Base-by-base conservation (phyloP, 768 basidiomycete species). In the Kwoniella heveanensis region DNA sequence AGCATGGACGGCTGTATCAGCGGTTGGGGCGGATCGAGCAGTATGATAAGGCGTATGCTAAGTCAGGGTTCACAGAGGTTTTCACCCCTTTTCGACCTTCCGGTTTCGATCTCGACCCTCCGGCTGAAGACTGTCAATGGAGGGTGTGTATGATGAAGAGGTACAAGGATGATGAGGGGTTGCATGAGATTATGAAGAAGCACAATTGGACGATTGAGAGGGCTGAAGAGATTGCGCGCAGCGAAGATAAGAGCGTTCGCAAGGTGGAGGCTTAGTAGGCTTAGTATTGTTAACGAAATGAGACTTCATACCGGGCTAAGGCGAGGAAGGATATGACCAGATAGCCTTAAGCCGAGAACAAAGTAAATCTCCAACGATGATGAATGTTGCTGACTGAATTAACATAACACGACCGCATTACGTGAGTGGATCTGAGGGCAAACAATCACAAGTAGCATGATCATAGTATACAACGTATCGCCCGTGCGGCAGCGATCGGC, bases 1-100 rank as follows among this genome's bases (percentile, higher is more conserved):
- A 39, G 25, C n/a, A 54, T 24, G 62, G 66, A 15, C 59, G 54
- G 32, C 15, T 54, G 12, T 64, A 66, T 27, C 30, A 57, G 9
- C 37, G 65, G 9, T 48, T 66, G 10, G 17, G 22, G 25, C 36
- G 39, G 19, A 57, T 57, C 22, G 56, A 44, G 15, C 26, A 47
- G 2, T 57, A 57, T 36, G 50, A 51, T 21, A 12, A 8, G 8
- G 4, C 22, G 7, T 60, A 37, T 52, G 4, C 15, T 1, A 51
- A 51, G 50, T 10, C 25, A 13, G 48, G 49, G 1, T 60, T 60
- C 24, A 15, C 50, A n/a, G 58, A 60, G 24, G 10, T 24, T 10
- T 60, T 60, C 37, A n/a, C n/a, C n/a, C n/a, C n/a, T n/a, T n/a
- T n/a, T n/a, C n/a, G n/a, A n/a, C n/a, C n/a, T n/a, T n/a, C n/a